Conservation (phyloP, 257 asterid genomes). For the Nemophila menziesii region DNA sequence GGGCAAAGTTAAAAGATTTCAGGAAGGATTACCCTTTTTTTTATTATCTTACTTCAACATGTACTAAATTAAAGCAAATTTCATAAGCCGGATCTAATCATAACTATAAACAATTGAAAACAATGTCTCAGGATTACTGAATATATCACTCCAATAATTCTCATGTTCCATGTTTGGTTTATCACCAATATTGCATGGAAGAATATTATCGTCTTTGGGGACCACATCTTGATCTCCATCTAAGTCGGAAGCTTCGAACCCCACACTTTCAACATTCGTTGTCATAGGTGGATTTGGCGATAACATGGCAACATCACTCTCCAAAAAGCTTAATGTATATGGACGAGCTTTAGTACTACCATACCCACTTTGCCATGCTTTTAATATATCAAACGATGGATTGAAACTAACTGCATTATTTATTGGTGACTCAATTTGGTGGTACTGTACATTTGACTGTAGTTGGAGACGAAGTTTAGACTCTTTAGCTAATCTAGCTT, state of each 20-base stretch:
- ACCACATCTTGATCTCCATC: no score
- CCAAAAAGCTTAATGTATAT: conserved; percentile 2
- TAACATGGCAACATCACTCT: neutral
- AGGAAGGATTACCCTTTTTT: no score
- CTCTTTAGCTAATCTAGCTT: conserved; percentile 2
- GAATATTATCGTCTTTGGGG: neutral
- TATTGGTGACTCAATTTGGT: neutral
- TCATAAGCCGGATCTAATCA: neutral
- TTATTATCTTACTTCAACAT: no score
- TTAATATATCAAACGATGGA: neutral
- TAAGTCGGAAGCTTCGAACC: no score
- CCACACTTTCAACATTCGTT: neutral
- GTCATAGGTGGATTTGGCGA: neutral
- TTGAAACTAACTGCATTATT: neutral
- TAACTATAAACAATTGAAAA: neutral
- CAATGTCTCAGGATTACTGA: conserved; percentile 1
- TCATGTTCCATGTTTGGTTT: neutral
- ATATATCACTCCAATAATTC: conserved; percentile 1
- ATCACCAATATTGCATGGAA: neutral
- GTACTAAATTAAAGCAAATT: no score
- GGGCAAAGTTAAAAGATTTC: no score
- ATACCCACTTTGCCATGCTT: conserved; percentile 7
- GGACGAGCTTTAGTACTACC: neutral
- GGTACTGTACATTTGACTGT: neutral
- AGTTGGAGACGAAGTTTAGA: neutral